These are phyloP conservation scores for Moesziomyces aphidis DNA, from an alignment of 1,284 basidiomycete genomes.

Conservation along the genomic window DNA sequence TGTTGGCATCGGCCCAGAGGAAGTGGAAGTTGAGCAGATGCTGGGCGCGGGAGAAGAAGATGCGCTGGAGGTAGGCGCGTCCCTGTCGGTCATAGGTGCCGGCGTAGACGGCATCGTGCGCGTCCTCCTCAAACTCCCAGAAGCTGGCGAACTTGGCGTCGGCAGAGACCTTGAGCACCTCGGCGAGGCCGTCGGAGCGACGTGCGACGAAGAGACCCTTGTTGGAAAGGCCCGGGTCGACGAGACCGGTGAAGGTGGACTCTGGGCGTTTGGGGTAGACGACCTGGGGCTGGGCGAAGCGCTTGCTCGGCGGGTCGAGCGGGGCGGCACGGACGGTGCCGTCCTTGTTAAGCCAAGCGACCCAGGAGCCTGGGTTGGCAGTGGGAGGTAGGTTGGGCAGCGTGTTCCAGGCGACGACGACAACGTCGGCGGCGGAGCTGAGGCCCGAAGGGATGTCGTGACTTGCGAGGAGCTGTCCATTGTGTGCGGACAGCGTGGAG, in stretches of 20 bases:
- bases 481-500: constrained; percentile 41
- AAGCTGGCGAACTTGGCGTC: constrained; percentile 46
- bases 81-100: constrained; percentile 76
- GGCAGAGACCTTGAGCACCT: constrained; percentile 53
- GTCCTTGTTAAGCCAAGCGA: constrained; percentile 61
- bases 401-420: constrained; percentile 46
- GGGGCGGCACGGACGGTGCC: constrained; percentile 52
- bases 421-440: constrained; percentile 33
- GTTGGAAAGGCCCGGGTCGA: constrained; percentile 57
- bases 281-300: constrained; percentile 46
- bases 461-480: constrained; percentile 43
- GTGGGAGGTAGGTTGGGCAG: constrained; percentile 43
- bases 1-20: constrained; percentile 72
- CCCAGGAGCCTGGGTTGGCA: constrained; percentile 52
- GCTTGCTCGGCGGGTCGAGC: constrained; percentile 43
- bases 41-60: constrained; percentile 72
- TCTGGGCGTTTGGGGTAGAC: constrained; percentile 46
- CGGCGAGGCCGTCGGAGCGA: constrained; percentile 51
- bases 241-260: constrained; percentile 34
- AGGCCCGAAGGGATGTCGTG: constrained; percentile 43
- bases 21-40: constrained; percentile 72
- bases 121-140: constrained; percentile 65
- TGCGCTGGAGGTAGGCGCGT: constrained; percentile 75
- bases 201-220: constrained; percentile 55
- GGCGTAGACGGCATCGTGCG: constrained; percentile 63